These are phyloP conservation scores for Amyloporia xantha DNA, from an alignment of 768 basidiomycete species.

Conservation along the genomic window DNA sequence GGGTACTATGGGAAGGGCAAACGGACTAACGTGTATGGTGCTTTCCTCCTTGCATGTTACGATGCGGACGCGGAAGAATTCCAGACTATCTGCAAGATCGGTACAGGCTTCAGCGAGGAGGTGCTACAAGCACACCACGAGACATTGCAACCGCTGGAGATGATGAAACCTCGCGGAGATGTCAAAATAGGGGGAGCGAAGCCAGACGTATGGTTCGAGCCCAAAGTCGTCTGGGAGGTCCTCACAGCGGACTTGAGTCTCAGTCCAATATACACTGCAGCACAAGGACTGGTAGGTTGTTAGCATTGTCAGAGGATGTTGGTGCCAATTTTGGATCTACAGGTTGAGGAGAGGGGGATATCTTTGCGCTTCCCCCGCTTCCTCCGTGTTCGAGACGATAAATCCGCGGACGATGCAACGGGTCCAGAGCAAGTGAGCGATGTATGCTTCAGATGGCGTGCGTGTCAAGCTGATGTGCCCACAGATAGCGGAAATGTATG, in stretches of 20 bases:
- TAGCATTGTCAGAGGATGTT: not conserved
- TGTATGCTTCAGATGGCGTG: not conserved
- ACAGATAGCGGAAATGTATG: conserved; percentile 92
- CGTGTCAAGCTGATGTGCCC: conserved; percentile 3
- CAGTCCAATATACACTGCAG: conserved; percentile 95
- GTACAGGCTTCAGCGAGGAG: conserved; percentile 97
- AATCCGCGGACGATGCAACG: conserved; percentile 87
- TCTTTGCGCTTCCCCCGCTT: conserved; percentile 96
- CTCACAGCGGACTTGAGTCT: conserved; percentile 94
- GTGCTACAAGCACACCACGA: conserved; percentile 73
- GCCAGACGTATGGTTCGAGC: conserved; percentile 97
- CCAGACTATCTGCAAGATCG: conserved; percentile 98
- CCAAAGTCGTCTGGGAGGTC: conserved; percentile 97
- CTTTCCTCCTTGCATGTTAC: conserved; percentile 95
- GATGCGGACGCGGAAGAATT: conserved; percentile 91
- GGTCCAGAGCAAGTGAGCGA: conserved; percentile 77
- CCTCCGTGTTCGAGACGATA: conserved; percentile 89
- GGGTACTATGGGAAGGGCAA: conserved; percentile 98
- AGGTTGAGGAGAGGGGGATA: conserved; percentile 88
- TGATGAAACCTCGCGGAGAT: conserved; percentile 65
- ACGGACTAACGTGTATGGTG: conserved; percentile 94
- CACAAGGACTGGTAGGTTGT: conserved; percentile 72
- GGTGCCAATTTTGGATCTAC: not conserved
- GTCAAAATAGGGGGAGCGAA: conserved; percentile 89
- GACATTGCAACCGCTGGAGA: conserved; percentile 74